phyloP scores from a whole-genome alignment of 129 eudicot species.

The Silybum marianum region DNA sequence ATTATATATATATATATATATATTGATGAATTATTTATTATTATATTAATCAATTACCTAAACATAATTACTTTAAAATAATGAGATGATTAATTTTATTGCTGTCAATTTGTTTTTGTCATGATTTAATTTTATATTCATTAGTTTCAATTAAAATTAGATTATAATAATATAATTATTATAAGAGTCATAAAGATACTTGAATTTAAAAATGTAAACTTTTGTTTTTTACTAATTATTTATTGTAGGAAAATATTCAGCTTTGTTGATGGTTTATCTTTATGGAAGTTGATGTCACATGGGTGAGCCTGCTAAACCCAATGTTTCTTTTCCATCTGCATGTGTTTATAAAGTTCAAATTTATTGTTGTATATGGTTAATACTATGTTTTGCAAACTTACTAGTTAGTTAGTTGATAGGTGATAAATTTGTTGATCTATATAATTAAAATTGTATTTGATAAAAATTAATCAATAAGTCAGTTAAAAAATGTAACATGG shows the following conservation, averaged over 20 bases:
- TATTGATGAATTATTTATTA: too few species aligned
- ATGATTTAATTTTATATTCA: too few species aligned
- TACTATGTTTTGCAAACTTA: too few species aligned
- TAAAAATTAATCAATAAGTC: too few species aligned
- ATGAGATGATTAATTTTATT: too few species aligned
- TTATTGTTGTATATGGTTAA: too few species aligned
- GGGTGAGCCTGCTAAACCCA: conserved; percentile 12
- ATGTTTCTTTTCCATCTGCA: background rate
- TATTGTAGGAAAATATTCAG: background rate
- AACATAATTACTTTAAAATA: too few species aligned
- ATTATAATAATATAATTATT: too few species aligned
- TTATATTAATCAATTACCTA: background rate
- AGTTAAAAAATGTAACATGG: too few species aligned
- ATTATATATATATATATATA: background rate
- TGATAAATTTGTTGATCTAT: too few species aligned
- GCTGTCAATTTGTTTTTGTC: background rate
- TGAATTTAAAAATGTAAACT: background rate
- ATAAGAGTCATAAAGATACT: background rate
- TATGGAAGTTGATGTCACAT: conserved; percentile 23
- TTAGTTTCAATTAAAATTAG: background rate
- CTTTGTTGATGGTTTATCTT: background rate
- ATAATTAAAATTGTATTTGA: too few species aligned
- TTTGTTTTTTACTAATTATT: background rate
- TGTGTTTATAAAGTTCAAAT: background rate
- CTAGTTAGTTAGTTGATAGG: too few species aligned